Base-by-base conservation (phyloP, 768 basidiomycete species). In the Lactifluus piperatus region DNA sequence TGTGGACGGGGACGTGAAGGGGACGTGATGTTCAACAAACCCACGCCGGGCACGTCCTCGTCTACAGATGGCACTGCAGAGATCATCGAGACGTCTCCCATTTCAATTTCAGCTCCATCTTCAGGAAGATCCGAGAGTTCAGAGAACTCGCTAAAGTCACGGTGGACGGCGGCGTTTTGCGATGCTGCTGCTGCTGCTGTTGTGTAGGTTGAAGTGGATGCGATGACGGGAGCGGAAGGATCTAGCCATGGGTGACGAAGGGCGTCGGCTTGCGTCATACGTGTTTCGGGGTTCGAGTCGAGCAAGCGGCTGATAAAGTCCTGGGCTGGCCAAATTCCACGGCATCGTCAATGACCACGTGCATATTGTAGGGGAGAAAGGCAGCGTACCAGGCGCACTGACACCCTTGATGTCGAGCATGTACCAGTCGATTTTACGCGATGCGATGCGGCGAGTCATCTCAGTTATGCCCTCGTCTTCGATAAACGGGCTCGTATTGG, bases 191-290 rank as follows among this genome's bases (percentile, higher is more conserved):
- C 10, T 5, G 24, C 4, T 16, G 44, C 20, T 36, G 52, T 36
- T 18, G 4, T 16, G 20, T 56, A 22, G 11, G 53, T 45, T 10
- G 45, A n/a, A 43, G 22, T 44, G 43, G 43, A 44, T 24, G 37
- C 30, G 56, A 18, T 8, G 16, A 47, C 60, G 11, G 8, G 34
- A 37, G 39, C 24, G 22, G 41, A 29, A 22, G n/a, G 24, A 8
- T 26, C 11, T 16, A 97, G 77, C 95, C 95, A 98, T 1, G 82
- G 81, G 65, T 97, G 93, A 0, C 71, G 27, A 10, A 88, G 77
- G 0, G 93, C 86, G 0, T 80, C 76, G 3, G 76, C 73, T 59
- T 94, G 77, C 6, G 84, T 82, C 79, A 95, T 81, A n/a, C 94
- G 84, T 14, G 68, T 61, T 0, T 62, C 63, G 0, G 93, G 91